Evolutionary conservation across 805 yeast genomes (phyloP).

Genomic region (Cyberlindnera maclurae): DNA sequence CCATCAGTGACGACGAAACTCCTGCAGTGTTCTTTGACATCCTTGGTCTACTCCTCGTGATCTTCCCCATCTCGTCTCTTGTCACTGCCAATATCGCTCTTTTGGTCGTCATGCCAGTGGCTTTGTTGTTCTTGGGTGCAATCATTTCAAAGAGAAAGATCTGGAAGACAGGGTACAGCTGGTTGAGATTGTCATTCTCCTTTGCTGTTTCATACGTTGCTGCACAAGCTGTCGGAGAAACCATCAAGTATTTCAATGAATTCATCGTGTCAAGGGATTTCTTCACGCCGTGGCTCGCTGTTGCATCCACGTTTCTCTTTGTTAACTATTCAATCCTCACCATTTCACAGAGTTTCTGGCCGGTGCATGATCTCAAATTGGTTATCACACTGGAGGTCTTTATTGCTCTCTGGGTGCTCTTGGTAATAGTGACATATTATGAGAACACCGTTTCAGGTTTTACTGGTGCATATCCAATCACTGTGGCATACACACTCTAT

Average conservation of each 20-base stretch:
- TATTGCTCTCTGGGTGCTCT: conserved; percentile 47
- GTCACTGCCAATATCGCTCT: conserved; percentile 45
- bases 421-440: conserved; percentile 44
- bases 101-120: conserved; percentile 48
- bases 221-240: conserved; percentile 30
- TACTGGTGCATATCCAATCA: conserved; percentile 44
- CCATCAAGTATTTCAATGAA: conserved; percentile 39
- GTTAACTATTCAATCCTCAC: conserved; percentile 50
- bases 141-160: conserved; percentile 39
- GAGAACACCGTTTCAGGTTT: conserved; percentile 35
- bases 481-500: conserved; percentile 39
- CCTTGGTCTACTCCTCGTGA: conserved; percentile 48
- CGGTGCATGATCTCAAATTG: conserved; percentile 54
- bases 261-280: conserved; percentile 45
- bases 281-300: conserved; percentile 41
- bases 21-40: conserved; percentile 62
- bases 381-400: conserved; percentile 48
- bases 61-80: conserved; percentile 43
- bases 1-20: conserved; percentile 26
- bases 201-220: conserved; percentile 36
- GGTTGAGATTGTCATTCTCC: conserved; percentile 57
- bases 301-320: conserved; percentile 41
- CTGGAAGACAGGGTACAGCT: conserved; percentile 41
- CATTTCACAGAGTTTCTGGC: conserved; percentile 28
- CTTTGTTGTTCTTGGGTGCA: conserved; percentile 40